Evolutionary conservation across 768 basidiomycete species (phyloP).

Genomic region (Mycena leptocephala): DNA sequence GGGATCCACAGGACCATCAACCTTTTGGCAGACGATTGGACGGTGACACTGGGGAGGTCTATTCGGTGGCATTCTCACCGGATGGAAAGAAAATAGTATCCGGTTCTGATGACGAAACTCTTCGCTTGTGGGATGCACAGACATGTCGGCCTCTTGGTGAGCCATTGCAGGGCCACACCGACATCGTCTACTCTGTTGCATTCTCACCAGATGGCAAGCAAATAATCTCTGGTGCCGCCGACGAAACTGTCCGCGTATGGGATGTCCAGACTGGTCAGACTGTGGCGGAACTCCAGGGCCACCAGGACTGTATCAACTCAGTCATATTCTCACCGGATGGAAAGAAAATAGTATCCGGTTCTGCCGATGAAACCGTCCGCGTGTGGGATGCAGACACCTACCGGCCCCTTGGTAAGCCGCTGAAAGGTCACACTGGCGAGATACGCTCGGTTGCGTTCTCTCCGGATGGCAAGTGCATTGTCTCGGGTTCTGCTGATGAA

Average conservation of each 20-base stretch:
- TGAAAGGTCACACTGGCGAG: background rate
- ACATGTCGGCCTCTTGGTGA: background rate
- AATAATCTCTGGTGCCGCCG: background rate
- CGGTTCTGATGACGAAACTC: background rate
- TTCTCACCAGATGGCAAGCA: slow-evolving; percentile 3
- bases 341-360: background rate
- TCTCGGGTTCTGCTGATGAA: background rate
- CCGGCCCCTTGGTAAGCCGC: background rate
- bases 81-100: background rate
- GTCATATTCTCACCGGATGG: background rate
- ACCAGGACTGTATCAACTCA: background rate
- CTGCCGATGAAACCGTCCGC: too few species aligned
- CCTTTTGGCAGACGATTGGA: background rate
- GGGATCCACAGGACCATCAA: background rate
- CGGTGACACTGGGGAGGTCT: background rate
- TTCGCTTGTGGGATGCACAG: slow-evolving; percentile 1
- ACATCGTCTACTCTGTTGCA: background rate
- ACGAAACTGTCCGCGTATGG: too few species aligned
- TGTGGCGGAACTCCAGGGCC: background rate
- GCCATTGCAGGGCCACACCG: background rate
- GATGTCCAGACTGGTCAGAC: background rate
- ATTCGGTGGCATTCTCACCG: background rate
- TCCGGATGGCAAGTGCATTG: too few species aligned
- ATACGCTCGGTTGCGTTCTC: slow-evolving; percentile 4
- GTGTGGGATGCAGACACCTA: background rate